Conservation (phyloP, 1,284 basidiomycete genomes). For the Megacollybia platyphylla region DNA sequence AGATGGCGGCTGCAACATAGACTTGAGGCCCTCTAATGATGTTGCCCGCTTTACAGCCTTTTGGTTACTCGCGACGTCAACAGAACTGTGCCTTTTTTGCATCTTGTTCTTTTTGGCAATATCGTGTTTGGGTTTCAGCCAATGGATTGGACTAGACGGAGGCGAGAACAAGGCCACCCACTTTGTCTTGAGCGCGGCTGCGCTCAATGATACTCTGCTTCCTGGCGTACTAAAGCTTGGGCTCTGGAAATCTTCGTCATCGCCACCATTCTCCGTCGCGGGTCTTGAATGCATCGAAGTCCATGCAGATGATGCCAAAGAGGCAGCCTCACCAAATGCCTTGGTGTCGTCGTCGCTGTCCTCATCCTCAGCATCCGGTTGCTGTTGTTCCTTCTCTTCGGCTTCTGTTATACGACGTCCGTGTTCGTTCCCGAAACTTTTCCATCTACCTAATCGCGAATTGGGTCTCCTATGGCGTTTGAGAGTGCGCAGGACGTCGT, state of each 20-base stretch:
- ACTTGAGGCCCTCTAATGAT: conserved; percentile 10
- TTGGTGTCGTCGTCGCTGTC: conserved; percentile 14
- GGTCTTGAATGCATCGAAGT: conserved; percentile 34
- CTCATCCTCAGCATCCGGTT: conserved; percentile 14
- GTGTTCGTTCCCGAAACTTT: conserved; percentile 15
- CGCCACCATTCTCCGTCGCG: conserved; percentile 22
- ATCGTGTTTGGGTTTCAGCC: conserved; percentile 15
- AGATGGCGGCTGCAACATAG: conserved; percentile 19
- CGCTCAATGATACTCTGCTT: conserved; percentile 26
- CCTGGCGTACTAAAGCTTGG: conserved; percentile 14
- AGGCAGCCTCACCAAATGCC: conserved; percentile 31
- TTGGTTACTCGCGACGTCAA: not conserved
- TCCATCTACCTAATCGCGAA: conserved; percentile 19
- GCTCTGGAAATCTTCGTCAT: conserved; percentile 22
- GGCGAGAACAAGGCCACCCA: conserved; percentile 39
- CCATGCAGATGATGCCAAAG: conserved; percentile 39
- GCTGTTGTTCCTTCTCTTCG: conserved; percentile 20
- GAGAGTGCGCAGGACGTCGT: conserved; percentile 51
- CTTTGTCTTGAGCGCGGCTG: conserved; percentile 44
- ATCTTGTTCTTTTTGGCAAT: not conserved
- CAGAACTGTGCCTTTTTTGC: not conserved
- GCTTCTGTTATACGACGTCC: conserved; percentile 21
- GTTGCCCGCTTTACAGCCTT: conserved; percentile 7
- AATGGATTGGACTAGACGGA: conserved; percentile 17
- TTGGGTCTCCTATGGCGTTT: conserved; percentile 32